Evolutionary conservation across 1,284 basidiomycete genomes (phyloP).

Genomic region (Neotropicomus parvogracilis): DNA sequence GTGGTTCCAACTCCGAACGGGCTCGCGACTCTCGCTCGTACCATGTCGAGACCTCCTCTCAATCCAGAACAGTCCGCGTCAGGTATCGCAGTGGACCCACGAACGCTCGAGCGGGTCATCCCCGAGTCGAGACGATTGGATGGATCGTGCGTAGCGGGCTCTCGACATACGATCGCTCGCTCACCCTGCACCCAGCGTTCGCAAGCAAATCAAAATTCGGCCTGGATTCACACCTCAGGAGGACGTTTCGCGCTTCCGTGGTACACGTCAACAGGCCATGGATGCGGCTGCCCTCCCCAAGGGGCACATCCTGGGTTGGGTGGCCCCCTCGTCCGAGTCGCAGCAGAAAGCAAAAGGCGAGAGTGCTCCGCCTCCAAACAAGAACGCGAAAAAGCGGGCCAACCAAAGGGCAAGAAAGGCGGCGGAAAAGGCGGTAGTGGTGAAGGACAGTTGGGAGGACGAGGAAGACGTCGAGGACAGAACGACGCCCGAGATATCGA

Average conservation of each 20-base stretch:
- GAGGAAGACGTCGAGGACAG: slow-evolving; percentile 52
- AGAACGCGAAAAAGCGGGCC: slow-evolving; percentile 77
- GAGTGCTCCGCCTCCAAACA: slow-evolving; percentile 38
- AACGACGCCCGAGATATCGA: slow-evolving; percentile 1
- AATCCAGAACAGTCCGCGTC: slow-evolving; percentile 65
- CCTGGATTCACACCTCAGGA: slow-evolving; percentile 95
- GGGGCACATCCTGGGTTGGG: slow-evolving; percentile 77
- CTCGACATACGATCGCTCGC: slow-evolving; percentile 4
- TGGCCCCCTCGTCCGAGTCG: slow-evolving; percentile 48
- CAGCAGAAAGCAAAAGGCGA: slow-evolving; percentile 32
- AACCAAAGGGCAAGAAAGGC: slow-evolving; percentile 68
- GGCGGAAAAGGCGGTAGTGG: slow-evolving; percentile 45
- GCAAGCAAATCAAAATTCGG: slow-evolving; percentile 87
- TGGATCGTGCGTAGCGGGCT: slow-evolving; percentile 72
- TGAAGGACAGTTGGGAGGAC: slow-evolving; percentile 76
- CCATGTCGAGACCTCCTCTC: slow-evolving; percentile 76
- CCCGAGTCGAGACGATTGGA: slow-evolving; percentile 81
- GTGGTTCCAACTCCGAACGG: slow-evolving; percentile 29
- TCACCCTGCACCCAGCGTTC: slow-evolving; percentile 50
- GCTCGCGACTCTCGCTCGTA: background rate
- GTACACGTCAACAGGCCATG: slow-evolving; percentile 68
- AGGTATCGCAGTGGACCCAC: slow-evolving; percentile 82
- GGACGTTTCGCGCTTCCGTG: slow-evolving; percentile 82
- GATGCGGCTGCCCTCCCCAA: slow-evolving; percentile 63
- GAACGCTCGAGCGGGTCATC: slow-evolving; percentile 82